Base-by-base conservation (phyloP, 2,329 filamentous ascomycete species). In the Aspergillus ochraceoroseus region DNA sequence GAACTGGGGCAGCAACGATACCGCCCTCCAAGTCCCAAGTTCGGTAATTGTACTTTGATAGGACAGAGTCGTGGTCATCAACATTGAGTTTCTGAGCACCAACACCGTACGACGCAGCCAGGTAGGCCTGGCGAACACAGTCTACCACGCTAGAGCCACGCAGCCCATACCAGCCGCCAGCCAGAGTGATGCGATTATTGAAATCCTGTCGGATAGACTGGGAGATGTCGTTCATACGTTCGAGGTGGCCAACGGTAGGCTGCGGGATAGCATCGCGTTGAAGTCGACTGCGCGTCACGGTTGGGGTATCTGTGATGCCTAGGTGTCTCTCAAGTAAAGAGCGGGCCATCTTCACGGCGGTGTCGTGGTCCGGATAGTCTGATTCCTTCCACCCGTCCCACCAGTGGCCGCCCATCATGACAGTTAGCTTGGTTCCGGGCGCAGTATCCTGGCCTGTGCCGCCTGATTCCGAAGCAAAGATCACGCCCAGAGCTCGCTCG, bases 391-490 rank as follows among this genome's bases (percentile, higher is more conserved):
- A 80, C 43, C 70, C 75, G 60, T 87, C 75, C 87, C 87, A 96
- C 76, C 86, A 87, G 66, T 95, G 88, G 1, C 92, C 92, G 44
- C 92, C 92, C 41, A 98, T 71, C 80, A 98, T 94, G 53, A 96
- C 85, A 11, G 90, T 95, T 38, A 96, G 66, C 63, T 94, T 95
- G 9, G 87, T 94, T 15, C 86, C 87, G 0, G 62, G 58, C 1
- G 63, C 71, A 3, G 66, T 71, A 58, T 83, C 77, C 52, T 77
- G 72, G 12, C 74, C 75, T 33, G 64, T 57, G n/a, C 71, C 67
- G n/a, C 71, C 67, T 12, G 76, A 75, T 48, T 87, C 80, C 2
- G 82, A 86, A 64, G 95, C 88, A 64, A 96, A 96, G 45, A 96
- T 84, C 37, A 96, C 89, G 47, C 92, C 92, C 4, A 98, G 79